Evolutionary conservation across 2,329 filamentous ascomycete genomes (phyloP), one percentile per base, ranked within the genome.

Genomic region (Fusarium mangiferae): DNA sequence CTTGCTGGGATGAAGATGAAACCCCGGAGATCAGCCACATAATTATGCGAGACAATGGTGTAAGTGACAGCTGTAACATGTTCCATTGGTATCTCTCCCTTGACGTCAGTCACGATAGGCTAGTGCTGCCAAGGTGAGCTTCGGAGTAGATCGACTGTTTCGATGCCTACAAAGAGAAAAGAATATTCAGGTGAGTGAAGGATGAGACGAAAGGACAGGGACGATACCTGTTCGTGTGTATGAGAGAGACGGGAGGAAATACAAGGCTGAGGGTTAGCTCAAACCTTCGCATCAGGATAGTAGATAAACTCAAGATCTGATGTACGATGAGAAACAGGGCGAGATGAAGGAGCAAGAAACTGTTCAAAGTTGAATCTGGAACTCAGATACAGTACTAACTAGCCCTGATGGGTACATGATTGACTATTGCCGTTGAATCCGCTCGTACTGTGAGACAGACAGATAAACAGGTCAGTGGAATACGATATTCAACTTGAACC

Each of bases 1-100:
- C 66, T 62, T 73, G 58, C 70, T 63, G 65, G 66, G 75, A 70
- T 57, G 66, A 72, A 73, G 51, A 73, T 76, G 72, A 77, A 78
- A 77, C 75, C 28, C 46, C 24, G n/a, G 33, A 69, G 45, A 49
- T 58, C 30, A 65, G 72, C 68, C 64, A 71, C 61, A 60, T 49
- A 75, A 73, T 48, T 39, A 75, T 66, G 64, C 57, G 68, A 75
- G 68, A 75, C 68, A 61, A 52, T 56, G 48, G 64, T 73, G 54
- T 54, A 62, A 69, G 63, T 69, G 45, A 62, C 56, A 64, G 38
- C 44, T 62, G 68, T 41, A 69, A 48, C 36, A 44, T 59, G 58
- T 66, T 58, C 63, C 63, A 60, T 35, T 49, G 18, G 17, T 35
- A 46, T 60, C 45, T 48, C 36, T 45, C 28, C 41, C 49, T 61